These are phyloP conservation scores for Sporothrix protearum DNA, from an alignment of 2,329 filamentous ascomycete species.

Conservation along the genomic window DNA sequence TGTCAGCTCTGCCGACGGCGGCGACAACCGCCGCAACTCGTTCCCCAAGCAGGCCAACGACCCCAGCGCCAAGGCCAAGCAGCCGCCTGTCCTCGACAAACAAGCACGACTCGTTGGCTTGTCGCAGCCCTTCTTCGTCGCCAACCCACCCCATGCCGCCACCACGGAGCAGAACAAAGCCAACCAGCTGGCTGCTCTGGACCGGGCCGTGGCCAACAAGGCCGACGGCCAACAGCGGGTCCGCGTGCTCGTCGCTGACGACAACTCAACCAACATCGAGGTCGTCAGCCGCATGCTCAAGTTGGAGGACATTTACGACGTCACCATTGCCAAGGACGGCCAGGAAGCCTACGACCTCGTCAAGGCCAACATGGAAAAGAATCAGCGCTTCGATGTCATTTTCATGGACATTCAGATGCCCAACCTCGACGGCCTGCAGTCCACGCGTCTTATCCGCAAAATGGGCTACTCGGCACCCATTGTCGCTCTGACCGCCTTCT, in stretches of 20 bases:
- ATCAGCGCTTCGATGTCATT: constrained; percentile 75
- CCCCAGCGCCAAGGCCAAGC: constrained; percentile 30
- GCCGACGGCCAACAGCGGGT: constrained; percentile 57
- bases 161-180: constrained; percentile 41
- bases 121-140: constrained; percentile 74
- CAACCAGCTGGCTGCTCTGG: constrained; percentile 62
- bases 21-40: constrained; percentile 36
- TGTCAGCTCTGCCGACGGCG: constrained; percentile 43
- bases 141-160: constrained; percentile 37
- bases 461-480: constrained; percentile 87
- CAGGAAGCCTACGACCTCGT: constrained; percentile 86
- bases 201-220: constrained; percentile 61
- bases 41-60: constrained; percentile 30
- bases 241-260: constrained; percentile 79
- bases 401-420: constrained; percentile 98
- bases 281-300: constrained; percentile 63
- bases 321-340: constrained; percentile 80
- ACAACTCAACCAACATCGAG: constrained; percentile 57
- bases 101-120: constrained; percentile 78
- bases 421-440: constrained; percentile 83
- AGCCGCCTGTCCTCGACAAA: constrained; percentile 52
- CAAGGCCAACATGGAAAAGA: constrained; percentile 72
- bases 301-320: constrained; percentile 77
- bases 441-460: constrained; percentile 76
- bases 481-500: constrained; percentile 84